Conservation (phyloP, 2,329 filamentous ascomycete species). For the Ophiocordyceps sinensis region DNA sequence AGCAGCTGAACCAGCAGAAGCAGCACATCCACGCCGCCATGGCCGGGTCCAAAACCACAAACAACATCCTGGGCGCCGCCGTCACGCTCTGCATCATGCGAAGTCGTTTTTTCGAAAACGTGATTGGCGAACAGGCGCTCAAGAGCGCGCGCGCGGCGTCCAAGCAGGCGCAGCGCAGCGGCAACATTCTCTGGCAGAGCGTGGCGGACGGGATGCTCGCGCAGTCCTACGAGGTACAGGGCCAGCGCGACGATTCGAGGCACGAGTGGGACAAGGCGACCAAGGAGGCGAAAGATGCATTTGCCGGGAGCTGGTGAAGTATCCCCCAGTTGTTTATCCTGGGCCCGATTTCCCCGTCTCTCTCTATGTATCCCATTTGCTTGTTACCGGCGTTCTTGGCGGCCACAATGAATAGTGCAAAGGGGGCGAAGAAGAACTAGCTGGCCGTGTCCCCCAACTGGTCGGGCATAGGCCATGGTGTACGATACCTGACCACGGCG, state of each 20-base stretch:
- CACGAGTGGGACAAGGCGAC: constrained; percentile 26
- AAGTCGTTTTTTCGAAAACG: constrained; percentile 64
- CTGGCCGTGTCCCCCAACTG: constrained; percentile 4
- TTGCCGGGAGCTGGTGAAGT: constrained; percentile 18
- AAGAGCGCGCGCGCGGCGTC: constrained; percentile 60
- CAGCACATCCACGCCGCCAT: constrained; percentile 62
- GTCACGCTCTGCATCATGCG: constrained; percentile 80
- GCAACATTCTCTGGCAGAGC: constrained; percentile 63
- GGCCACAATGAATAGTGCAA: neutral
- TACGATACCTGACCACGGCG: constrained; percentile 12
- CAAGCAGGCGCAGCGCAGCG: constrained; percentile 53
- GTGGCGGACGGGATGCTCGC: constrained; percentile 69
- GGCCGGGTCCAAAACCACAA: constrained; percentile 49
- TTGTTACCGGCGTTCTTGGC: neutral
- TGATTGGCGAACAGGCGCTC: constrained; percentile 66
- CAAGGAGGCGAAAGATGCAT: constrained; percentile 27
- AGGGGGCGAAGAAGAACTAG: neutral
- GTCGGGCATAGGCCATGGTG: constrained; percentile 5
- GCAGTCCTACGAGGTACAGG: constrained; percentile 59
- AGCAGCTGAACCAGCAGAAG: constrained; percentile 63
- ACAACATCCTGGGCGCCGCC: constrained; percentile 67
- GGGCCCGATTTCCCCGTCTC: neutral
- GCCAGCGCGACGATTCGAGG: constrained; percentile 34
- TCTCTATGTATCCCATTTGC: neutral
- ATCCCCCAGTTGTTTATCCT: constrained; percentile 4